These are phyloP conservation scores for Camelina neglecta DNA, from an alignment of 345 rosid genomes.

Conservation along the genomic window DNA sequence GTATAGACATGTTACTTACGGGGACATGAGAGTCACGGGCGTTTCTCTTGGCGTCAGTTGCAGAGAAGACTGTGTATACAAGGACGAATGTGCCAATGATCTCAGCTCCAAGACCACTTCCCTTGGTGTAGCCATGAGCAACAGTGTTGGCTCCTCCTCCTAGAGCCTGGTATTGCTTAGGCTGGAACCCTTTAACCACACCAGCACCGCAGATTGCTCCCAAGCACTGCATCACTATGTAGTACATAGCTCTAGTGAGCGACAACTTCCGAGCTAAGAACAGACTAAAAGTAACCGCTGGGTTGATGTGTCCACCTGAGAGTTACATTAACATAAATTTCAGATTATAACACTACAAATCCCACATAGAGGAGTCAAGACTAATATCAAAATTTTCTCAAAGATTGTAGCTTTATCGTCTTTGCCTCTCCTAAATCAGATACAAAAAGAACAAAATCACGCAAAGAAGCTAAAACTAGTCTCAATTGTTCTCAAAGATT, in stretches of 20 bases:
- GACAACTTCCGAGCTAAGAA: conserved; percentile 49
- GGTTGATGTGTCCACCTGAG: conserved; percentile 54
- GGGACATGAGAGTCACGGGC: conserved; percentile 52
- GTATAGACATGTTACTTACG: conserved; percentile 38
- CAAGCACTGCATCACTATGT: conserved; percentile 53
- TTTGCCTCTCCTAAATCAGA: not conserved
- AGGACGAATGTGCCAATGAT: conserved; percentile 50
- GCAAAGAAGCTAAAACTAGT: not conserved
- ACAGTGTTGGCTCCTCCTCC: conserved; percentile 57
- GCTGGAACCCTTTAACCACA: conserved; percentile 54
- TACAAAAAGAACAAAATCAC: not conserved
- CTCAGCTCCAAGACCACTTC: conserved; percentile 54
- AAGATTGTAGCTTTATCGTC: not conserved
- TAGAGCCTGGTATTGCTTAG: conserved; percentile 38
- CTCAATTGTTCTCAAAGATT: no score
- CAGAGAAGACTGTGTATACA: conserved; percentile 58
- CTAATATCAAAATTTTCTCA: not conserved
- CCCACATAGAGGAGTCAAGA: not conserved
- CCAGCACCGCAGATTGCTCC: conserved; percentile 51
- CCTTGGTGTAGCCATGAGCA: conserved; percentile 53
- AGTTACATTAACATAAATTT: not conserved
- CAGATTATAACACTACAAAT: not conserved
- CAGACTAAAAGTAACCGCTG: conserved; percentile 47
- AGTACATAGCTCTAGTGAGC: conserved; percentile 47
- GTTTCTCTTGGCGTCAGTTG: conserved; percentile 55